A percentile compares a stretch with the other conserved stretches of the same genome.
These are phyloP conservation scores for Juglanconis juglandina DNA, from an alignment of 2,329 filamentous ascomycete genomes.

Conservation along the genomic window DNA sequence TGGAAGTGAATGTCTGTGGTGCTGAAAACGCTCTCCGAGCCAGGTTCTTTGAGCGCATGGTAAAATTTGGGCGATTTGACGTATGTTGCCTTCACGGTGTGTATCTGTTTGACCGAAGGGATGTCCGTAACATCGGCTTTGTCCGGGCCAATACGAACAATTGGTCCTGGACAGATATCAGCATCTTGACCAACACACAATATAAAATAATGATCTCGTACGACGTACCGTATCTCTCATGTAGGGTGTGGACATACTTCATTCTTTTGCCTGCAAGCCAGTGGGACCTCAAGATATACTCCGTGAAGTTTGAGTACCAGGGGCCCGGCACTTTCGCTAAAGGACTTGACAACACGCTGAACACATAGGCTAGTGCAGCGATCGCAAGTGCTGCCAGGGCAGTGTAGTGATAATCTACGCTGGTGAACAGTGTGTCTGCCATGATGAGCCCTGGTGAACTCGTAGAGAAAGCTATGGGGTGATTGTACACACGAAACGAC, in stretches of 20 bases:
- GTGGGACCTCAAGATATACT: constrained; percentile 17
- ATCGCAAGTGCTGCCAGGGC: neutral
- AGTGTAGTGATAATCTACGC: neutral
- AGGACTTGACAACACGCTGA: constrained; percentile 2
- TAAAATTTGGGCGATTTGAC: constrained; percentile 26
- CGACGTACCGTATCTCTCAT: constrained; percentile 23
- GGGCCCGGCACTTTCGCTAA: constrained; percentile 21
- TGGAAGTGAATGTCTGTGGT: constrained; percentile 38
- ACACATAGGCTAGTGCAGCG: neutral
- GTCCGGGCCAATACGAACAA: constrained; percentile 25
- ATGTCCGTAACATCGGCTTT: no score
- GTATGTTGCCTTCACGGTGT: constrained; percentile 28
- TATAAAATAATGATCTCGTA: neutral
- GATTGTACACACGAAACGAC: neutral
- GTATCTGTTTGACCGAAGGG: constrained; percentile 27
- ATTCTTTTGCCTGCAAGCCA: constrained; percentile 17
- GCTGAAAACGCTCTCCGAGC: constrained; percentile 34
- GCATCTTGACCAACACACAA: neutral
- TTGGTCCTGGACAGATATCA: constrained; percentile 15
- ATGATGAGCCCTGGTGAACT: neutral
- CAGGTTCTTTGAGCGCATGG: constrained; percentile 2
- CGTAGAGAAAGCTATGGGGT: no score
- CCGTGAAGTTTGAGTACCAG: constrained; percentile 26
- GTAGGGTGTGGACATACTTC: constrained; percentile 23
- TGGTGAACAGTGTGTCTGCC: neutral